Conservation (phyloP, 2,329 filamentous ascomycete species). For the Hypocreales sp. region DNA sequence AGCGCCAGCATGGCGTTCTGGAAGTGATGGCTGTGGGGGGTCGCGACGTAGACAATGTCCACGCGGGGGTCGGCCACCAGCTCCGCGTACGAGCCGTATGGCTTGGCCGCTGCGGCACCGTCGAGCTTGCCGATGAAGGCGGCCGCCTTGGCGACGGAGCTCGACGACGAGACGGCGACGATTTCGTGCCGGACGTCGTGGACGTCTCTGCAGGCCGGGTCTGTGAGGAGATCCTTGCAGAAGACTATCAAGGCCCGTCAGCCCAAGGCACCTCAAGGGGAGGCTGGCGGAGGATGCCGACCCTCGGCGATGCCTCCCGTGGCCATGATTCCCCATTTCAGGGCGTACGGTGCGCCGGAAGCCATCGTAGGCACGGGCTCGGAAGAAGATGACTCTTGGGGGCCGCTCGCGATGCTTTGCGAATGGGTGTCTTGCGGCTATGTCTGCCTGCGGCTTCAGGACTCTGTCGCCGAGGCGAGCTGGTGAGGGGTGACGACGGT, state of each 20-base stretch:
- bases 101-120: constrained; percentile 49
- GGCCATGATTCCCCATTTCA: constrained; percentile 46
- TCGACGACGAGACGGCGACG: constrained; percentile 67
- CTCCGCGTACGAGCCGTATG: constrained; percentile 71
- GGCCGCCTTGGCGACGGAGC: constrained; percentile 50
- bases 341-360: constrained; percentile 23
- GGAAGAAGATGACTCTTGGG: no score
- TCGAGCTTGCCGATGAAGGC: constrained; percentile 58
- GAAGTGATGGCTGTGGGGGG: constrained; percentile 86
- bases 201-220: constrained; percentile 54
- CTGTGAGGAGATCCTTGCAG: constrained; percentile 61
- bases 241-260: constrained; percentile 39
- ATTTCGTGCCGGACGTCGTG: constrained; percentile 62
- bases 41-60: constrained; percentile 79
- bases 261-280: not conserved
- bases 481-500: no score
- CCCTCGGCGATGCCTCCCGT: constrained; percentile 43
- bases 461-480: no score
- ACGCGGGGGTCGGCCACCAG: constrained; percentile 65
- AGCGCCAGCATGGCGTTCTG: constrained; percentile 79
- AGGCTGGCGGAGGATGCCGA: constrained; percentile 9
- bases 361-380: constrained; percentile 23
- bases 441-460: no score
- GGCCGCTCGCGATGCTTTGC: no score
- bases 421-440: no score